A percentile compares a stretch with the other conserved stretches of the same genome.
phyloP scores from a whole-genome alignment of 179 eudicot genomes.

The Camellia oleifera region DNA sequence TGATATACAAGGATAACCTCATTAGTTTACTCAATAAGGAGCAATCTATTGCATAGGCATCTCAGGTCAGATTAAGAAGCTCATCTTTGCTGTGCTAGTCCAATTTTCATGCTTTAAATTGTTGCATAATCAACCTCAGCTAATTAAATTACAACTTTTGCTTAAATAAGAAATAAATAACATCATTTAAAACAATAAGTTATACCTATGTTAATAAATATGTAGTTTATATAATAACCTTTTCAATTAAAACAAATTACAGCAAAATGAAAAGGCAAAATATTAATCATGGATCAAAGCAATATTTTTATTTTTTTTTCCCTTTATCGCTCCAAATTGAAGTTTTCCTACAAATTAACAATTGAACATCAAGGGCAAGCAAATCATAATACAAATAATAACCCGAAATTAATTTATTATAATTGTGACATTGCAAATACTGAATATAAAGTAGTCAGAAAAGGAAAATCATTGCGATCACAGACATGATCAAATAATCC shows the following conservation, averaged over 20 bases:
- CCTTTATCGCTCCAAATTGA: constrained; percentile 4
- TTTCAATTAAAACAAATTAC: not conserved
- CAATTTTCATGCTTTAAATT: not conserved
- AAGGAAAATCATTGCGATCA: too few relatives aligned
- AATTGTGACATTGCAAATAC: too few relatives aligned
- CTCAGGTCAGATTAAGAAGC: not conserved
- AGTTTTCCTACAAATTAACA: not conserved
- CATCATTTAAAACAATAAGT: not conserved
- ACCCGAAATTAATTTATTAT: too few relatives aligned
- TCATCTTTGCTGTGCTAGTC: constrained; percentile 3
- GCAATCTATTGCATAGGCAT: too few relatives aligned
- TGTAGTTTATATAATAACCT: not conserved
- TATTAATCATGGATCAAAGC: not conserved
- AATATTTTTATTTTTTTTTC: not conserved
- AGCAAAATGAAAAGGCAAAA: not conserved
- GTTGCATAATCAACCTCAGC: not conserved
- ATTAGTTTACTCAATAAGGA: too few relatives aligned
- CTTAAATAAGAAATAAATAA: not conserved
- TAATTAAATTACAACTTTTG: not conserved
- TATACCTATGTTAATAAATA: not conserved
- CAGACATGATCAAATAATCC: too few relatives aligned
- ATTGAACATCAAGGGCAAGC: constrained; percentile 3
- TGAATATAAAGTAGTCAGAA: too few relatives aligned
- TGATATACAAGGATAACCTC: too few relatives aligned
- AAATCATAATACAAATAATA: not conserved